These are phyloP conservation scores for Amylocystis lapponica DNA, from an alignment of 768 basidiomycete genomes.

Conservation along the genomic window DNA sequence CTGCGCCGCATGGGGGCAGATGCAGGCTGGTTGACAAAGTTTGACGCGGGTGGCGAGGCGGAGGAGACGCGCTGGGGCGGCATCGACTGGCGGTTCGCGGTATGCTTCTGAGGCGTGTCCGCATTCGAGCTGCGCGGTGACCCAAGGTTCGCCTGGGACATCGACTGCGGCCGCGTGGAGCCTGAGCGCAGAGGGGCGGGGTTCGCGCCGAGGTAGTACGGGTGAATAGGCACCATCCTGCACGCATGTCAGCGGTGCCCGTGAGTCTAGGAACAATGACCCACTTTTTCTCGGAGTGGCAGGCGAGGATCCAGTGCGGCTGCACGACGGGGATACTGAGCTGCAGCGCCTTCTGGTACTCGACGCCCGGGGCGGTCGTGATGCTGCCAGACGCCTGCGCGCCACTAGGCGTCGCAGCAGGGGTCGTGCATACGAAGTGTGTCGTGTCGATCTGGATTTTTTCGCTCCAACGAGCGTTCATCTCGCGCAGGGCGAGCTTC, in stretches of 20 bases:
- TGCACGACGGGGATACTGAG: constrained; percentile 93
- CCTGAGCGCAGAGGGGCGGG: constrained; percentile 37
- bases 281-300: constrained; percentile 78
- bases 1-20: constrained; percentile 15
- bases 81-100: constrained; percentile 61
- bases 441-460: constrained; percentile 97
- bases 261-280: constrained; percentile 14
- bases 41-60: constrained; percentile 37
- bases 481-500: constrained; percentile 73
- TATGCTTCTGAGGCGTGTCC: constrained; percentile 21
- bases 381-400: constrained; percentile 49
- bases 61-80: constrained; percentile 43
- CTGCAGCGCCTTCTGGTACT: constrained; percentile 93
- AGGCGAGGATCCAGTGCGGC: constrained; percentile 92
- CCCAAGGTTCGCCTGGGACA: constrained; percentile 65
- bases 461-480: constrained; percentile 88
- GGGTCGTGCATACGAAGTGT: constrained; percentile 94
- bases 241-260: neutral
- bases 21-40: constrained; percentile 30
- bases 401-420: constrained; percentile 59
- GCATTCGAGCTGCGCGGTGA: constrained; percentile 33
- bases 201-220: constrained; percentile 75
- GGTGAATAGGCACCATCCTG: constrained; percentile 84
- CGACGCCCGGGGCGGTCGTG: constrained; percentile 63
- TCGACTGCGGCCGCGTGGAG: constrained; percentile 62